phyloP scores from a whole-genome alignment of 2,329 filamentous ascomycete species.

The Hyphodiscus sp. region DNA sequence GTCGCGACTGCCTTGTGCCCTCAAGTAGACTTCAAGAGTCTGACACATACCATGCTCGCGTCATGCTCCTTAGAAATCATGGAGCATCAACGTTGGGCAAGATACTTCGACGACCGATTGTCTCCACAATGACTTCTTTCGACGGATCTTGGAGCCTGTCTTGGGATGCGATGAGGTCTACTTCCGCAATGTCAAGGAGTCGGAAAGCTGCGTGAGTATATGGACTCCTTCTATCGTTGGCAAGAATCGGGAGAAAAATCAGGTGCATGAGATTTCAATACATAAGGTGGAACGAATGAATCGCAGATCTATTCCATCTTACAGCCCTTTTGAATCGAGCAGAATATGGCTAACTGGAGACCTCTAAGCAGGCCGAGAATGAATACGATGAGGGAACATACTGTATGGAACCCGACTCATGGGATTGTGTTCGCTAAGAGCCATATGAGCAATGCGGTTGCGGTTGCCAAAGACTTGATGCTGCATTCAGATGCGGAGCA shows the following conservation, averaged over 20 bases:
- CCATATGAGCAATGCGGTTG: slow-evolving; percentile 15
- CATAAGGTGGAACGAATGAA: too few relatives aligned
- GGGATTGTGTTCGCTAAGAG: slow-evolving; percentile 33
- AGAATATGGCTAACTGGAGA: not conserved
- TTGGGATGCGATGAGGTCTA: slow-evolving; percentile 17
- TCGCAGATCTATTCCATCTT: not conserved
- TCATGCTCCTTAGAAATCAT: slow-evolving; percentile 31
- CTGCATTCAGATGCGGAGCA: slow-evolving; percentile 18
- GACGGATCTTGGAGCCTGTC: slow-evolving; percentile 12
- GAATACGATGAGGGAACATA: slow-evolving; percentile 5
- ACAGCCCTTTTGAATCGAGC: not conserved
- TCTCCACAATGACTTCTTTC: slow-evolving; percentile 16
- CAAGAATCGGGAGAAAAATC: too few relatives aligned
- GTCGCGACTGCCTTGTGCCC: slow-evolving; percentile 21
- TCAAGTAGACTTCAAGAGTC: slow-evolving; percentile 1
- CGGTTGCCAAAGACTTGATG: slow-evolving; percentile 7
- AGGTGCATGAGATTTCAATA: too few relatives aligned
- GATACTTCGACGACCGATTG: slow-evolving; percentile 20
- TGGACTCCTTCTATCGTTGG: too few relatives aligned
- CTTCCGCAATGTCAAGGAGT: slow-evolving; percentile 9
- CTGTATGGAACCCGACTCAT: slow-evolving; percentile 33
- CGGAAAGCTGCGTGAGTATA: slow-evolving; percentile 19
- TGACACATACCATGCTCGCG: slow-evolving; percentile 13
- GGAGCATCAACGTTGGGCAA: slow-evolving; percentile 29
- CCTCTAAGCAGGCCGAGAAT: slow-evolving; percentile 4